Evolutionary conservation across 257 asterid genomes (phyloP), one percentile per base, ranked within the genome.

Genomic region (Pogostemon cablin): DNA sequence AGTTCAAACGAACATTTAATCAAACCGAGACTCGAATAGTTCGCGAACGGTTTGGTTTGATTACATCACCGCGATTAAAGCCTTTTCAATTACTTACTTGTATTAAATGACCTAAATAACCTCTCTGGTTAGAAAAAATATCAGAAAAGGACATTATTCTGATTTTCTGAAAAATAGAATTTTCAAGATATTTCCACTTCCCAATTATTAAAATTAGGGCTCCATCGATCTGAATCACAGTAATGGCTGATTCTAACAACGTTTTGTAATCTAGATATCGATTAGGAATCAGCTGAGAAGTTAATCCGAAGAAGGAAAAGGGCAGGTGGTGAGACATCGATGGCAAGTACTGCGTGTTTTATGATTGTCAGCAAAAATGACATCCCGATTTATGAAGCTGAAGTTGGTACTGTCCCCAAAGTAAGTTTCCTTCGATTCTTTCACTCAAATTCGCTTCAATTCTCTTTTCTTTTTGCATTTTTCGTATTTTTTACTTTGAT

Each of bases 321-420:
- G 58, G 46, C 52, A 58, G 55, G 49, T 32, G 62, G 78, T 6
- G 72, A 48, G 56, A n/a, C 49, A 59, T 63, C 69, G 56, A 93
- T 93, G 96, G 90, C 96, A 35, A 93, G 83, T 74, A 93, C 98
- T 12, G 96, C 98, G 50, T 93, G 99, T 66, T 93, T 93, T 67
- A 86, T 93, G 91, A 93, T 93, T 42, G 96, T 93, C 38, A 93
- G 98, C 83, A 88, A 82, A 75, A 87, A 88, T 54, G 99, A 93
- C 78, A 93, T 93, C 59, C 99, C 96, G 57, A 93, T 93, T 80
- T 93, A 93, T 72, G 98, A 95, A 88, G 96, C 96, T 68, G 98
- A 95, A 91, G 99, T 95, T 63, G 98, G 99, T 59, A 84, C 96
- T 42, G 93, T 89, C 15, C 96, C 99, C 48, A 87, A 93, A 78